Evolutionary conservation across 768 basidiomycete genomes (phyloP).

Genomic region (Leccinum disarticulatum): DNA sequence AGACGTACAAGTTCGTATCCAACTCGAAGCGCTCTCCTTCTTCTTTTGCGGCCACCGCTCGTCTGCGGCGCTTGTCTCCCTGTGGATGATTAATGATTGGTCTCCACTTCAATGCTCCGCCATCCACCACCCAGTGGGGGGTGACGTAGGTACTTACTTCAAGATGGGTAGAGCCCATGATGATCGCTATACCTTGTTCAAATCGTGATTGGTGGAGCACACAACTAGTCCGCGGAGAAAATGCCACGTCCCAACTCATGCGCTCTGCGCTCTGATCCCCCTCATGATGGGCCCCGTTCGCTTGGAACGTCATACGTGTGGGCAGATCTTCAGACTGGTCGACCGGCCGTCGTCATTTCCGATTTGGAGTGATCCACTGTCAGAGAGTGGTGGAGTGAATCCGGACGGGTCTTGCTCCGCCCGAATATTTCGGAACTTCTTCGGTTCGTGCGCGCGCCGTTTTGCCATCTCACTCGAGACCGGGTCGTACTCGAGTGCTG

Average conservation of each 20-base stretch:
- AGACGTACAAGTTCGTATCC: not conserved
- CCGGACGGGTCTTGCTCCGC: not conserved
- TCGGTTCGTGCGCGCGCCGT: not conserved
- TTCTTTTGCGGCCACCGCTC: too few species aligned
- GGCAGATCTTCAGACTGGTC: not conserved
- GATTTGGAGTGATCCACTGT: not conserved
- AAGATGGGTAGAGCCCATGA: not conserved
- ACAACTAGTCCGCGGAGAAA: not conserved
- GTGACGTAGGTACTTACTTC: not conserved
- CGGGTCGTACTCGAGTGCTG: not conserved
- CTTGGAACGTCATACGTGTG: not conserved
- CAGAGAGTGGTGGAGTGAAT: not conserved
- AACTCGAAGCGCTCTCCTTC: not conserved
- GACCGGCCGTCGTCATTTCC: not conserved
- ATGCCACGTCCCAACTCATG: not conserved
- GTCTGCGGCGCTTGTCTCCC: not conserved
- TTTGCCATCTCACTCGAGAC: not conserved
- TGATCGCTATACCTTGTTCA: not conserved
- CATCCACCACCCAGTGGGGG: not conserved
- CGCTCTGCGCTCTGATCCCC: not conserved
- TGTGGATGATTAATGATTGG: not conserved
- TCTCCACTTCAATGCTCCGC: not conserved
- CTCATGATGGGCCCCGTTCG: not conserved
- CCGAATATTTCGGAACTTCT: not conserved
- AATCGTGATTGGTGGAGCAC: conserved; percentile 3